Evolutionary conservation across 768 basidiomycete species (phyloP).

Genomic region (Tylopilus vinaceipallidus): DNA sequence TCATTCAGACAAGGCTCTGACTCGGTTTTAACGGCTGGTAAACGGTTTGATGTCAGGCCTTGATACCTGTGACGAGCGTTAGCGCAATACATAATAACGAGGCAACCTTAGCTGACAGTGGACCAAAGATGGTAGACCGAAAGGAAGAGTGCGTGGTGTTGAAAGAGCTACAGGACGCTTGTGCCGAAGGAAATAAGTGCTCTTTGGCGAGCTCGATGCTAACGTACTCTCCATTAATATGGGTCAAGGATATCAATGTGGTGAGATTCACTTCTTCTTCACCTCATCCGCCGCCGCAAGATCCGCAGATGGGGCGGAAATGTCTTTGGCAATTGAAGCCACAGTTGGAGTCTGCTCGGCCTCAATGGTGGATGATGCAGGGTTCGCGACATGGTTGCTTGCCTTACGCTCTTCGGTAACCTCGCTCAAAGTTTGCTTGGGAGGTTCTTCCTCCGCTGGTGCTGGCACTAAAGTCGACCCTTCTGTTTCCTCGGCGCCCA

Average conservation of each 20-base stretch:
- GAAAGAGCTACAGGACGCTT: slow-evolving; percentile 21
- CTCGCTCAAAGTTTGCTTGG: slow-evolving; percentile 1
- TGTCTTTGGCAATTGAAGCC: background rate
- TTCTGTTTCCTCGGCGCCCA: slow-evolving; percentile 1
- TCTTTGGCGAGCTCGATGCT: slow-evolving; percentile 46
- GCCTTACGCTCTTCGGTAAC: slow-evolving; percentile 1
- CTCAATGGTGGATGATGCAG: background rate
- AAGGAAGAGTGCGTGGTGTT: slow-evolving; percentile 36
- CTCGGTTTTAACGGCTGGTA: slow-evolving; percentile 11
- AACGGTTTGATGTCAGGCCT: slow-evolving; percentile 11
- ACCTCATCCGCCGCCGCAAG: slow-evolving; percentile 17
- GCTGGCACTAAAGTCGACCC: slow-evolving; percentile 1
- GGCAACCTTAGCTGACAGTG: slow-evolving; percentile 45
- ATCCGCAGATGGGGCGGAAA: slow-evolving; percentile 8
- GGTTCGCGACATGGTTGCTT: background rate
- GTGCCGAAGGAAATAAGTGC: slow-evolving; percentile 44
- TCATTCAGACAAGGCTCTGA: slow-evolving; percentile 11
- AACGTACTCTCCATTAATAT: slow-evolving; percentile 5
- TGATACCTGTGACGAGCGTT: slow-evolving; percentile 24
- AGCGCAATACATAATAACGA: background rate
- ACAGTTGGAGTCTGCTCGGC: slow-evolving; percentile 5
- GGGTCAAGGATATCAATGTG: background rate
- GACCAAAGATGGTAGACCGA: slow-evolving; percentile 64
- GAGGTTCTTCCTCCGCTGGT: background rate
- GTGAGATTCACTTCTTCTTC: slow-evolving; percentile 24